A percentile compares a stretch with the other conserved stretches of the same genome.
Conservation (phyloP, 2,329 filamentous ascomycete genomes). For the Neurospora crassa region DNA sequence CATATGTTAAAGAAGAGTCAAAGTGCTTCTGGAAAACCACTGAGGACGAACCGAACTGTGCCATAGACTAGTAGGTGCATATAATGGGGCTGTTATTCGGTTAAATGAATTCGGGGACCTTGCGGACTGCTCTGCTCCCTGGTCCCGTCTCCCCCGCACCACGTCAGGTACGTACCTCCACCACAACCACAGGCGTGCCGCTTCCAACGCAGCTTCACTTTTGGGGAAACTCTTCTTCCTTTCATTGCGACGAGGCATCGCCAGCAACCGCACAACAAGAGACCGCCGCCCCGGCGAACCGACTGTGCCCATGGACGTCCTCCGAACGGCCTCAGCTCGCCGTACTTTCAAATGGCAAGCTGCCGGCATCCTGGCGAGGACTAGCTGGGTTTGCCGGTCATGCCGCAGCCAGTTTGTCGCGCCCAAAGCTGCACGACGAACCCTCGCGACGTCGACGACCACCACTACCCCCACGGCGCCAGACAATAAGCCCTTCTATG, state of each 20-base stretch:
- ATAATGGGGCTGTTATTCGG: background rate
- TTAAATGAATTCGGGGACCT: background rate
- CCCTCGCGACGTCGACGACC: slow-evolving; percentile 1
- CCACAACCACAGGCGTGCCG: background rate
- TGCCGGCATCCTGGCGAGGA: slow-evolving; percentile 11
- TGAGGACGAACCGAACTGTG: background rate
- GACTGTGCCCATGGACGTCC: slow-evolving; percentile 21
- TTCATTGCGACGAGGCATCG: background rate
- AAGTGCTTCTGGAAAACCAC: background rate
- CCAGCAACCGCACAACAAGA: background rate
- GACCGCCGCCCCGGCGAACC: background rate
- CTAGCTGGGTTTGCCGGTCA: slow-evolving; percentile 15
- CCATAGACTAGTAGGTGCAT: background rate
- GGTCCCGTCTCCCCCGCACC: background rate
- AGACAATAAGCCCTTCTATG: slow-evolving; percentile 71
- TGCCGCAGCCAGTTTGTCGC: slow-evolving; percentile 8
- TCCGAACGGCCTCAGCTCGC: slow-evolving; percentile 9
- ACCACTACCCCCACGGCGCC: background rate
- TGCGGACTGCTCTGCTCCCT: background rate
- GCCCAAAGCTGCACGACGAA: slow-evolving; percentile 5
- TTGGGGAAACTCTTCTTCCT: background rate
- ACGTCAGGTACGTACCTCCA: background rate
- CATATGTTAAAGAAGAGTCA: background rate
- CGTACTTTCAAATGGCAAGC: slow-evolving; percentile 3
- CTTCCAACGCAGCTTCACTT: background rate